Evolutionary conservation across 1,139 yeast genomes (phyloP).

Genomic region (Saccharomyces hybrid): DNA sequence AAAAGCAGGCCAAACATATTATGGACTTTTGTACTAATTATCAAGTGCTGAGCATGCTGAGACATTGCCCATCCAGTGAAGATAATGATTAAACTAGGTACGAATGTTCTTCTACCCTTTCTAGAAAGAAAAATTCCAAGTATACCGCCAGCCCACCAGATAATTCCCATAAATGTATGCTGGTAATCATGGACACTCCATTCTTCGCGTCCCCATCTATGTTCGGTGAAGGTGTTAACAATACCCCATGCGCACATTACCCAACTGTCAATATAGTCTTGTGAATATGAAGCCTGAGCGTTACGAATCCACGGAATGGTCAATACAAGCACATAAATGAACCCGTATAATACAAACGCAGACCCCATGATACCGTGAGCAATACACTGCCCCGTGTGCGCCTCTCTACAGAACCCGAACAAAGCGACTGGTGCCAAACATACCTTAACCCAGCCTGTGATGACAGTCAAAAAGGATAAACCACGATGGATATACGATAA

Average conservation of each 20-base stretch:
- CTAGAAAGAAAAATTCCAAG: constrained; percentile 70
- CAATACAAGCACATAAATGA: constrained; percentile 56
- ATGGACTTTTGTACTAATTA: constrained; percentile 78
- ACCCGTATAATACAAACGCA: constrained; percentile 74
- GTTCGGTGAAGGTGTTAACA: constrained; percentile 90
- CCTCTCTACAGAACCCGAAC: constrained; percentile 73
- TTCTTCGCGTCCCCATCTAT: constrained; percentile 78
- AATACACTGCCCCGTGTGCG: constrained; percentile 82
- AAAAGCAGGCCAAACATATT: constrained; percentile 74
- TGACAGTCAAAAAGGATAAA: constrained; percentile 39
- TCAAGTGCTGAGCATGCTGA: constrained; percentile 69
- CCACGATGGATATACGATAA: constrained; percentile 38
- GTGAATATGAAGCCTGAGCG: constrained; percentile 47
- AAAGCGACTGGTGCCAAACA: constrained; percentile 78
- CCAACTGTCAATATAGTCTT: constrained; percentile 76
- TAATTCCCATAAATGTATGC: constrained; percentile 91
- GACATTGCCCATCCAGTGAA: constrained; percentile 94
- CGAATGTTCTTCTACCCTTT: constrained; percentile 55
- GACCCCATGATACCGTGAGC: constrained; percentile 98
- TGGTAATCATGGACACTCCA: constrained; percentile 92
- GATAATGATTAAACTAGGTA: constrained; percentile 74
- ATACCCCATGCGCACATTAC: constrained; percentile 87
- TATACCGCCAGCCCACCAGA: constrained; percentile 94
- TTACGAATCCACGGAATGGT: constrained; percentile 62
- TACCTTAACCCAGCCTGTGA: constrained; percentile 60